phyloP scores from a whole-genome alignment of 2,329 filamentous ascomycete species.

The Talaromyces marneffei region DNA sequence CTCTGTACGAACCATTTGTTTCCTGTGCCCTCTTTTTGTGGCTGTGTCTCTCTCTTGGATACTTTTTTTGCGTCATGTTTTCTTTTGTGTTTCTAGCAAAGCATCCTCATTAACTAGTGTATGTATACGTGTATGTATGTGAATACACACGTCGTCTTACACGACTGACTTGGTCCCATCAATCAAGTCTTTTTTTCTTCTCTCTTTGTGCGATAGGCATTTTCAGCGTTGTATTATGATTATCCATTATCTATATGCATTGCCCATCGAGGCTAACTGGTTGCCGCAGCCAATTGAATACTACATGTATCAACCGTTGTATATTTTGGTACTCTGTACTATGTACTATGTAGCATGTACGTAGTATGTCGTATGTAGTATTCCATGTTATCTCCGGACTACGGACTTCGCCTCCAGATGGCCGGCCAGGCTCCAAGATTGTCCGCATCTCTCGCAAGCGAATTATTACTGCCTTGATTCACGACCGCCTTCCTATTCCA shows the following conservation, averaged over 20 bases:
- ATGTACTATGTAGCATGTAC: too few relatives aligned
- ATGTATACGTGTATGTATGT: conserved; percentile 6
- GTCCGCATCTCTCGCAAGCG: too few relatives aligned
- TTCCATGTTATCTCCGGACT: too few relatives aligned
- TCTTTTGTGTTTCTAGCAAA: conserved; percentile 5
- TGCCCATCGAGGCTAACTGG: not conserved
- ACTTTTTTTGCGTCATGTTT: conserved; percentile 1
- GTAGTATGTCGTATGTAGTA: too few relatives aligned
- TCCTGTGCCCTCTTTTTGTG: not conserved
- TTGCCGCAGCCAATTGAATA: not conserved
- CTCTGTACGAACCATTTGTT: conserved; percentile 29
- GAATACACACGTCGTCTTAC: conserved; percentile 6
- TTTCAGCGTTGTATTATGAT: conserved; percentile 10
- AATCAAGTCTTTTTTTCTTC: not conserved
- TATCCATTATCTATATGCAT: not conserved
- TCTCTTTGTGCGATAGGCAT: conserved; percentile 4
- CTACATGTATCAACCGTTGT: too few relatives aligned
- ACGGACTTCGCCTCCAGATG: too few relatives aligned
- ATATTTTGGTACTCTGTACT: too few relatives aligned
- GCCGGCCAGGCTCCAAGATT: too few relatives aligned
- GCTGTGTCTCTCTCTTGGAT: not conserved
- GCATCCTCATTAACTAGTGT: not conserved
- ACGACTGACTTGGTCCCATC: not conserved
- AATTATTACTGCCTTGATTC: too few relatives aligned
- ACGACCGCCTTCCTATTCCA: too few relatives aligned